Base-by-base conservation (phyloP, 202 grass and related monocot genomes). In the Dendrocalamus latiflorus region DNA sequence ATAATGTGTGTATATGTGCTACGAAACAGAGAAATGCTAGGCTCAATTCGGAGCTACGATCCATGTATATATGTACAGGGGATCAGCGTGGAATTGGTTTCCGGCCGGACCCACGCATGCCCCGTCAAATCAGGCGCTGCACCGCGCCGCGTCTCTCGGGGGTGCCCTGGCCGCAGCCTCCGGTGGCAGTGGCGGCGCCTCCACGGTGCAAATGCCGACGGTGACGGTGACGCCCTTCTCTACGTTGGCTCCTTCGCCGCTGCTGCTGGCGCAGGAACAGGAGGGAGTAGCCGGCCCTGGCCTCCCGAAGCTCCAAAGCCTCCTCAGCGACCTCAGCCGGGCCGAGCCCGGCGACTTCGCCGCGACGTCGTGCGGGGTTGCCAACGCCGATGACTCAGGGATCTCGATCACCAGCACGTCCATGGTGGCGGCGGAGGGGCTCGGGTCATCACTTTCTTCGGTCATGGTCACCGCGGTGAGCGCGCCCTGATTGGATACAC, bases 261-360 rank as follows among this genome's bases (percentile, higher is more conserved):
- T 65, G 55, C 55, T 18, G 55, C 1, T 18, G 41, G 9, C 9
- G 55, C 72, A 26, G 8, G 72, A 65, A 39, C 44, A 89, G 17
- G 71, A 30, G 0, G 37, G 43, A 48, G 17, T 48, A 4, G 36
- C 57, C 5, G 43, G 30, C 9, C 77, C 87, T 57, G 76, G 87
- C 71, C 65, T 63, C 18, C 83, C 78, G 48, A 85, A 82, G 58
- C 83, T 86, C 88, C 78, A 89, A 9, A 86, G 22, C 72, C 83
- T 77, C 58, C 59, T 63, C 7, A 86, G 62, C 41, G 88, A 82
- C 65, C 65, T 60, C 30, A 65, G 55, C 26, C 70, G 53, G 26
- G 43, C 76, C 26, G 8, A 76, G 3, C 70, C 45, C n/a, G 70
- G 70, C 34, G 63, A 76, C 55, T 76, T 85, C 33, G 55, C 20